These are phyloP conservation scores for Pelagomonas calceolata DNA, from an alignment of 108 stramenopile species.

Conservation along the genomic window DNA sequence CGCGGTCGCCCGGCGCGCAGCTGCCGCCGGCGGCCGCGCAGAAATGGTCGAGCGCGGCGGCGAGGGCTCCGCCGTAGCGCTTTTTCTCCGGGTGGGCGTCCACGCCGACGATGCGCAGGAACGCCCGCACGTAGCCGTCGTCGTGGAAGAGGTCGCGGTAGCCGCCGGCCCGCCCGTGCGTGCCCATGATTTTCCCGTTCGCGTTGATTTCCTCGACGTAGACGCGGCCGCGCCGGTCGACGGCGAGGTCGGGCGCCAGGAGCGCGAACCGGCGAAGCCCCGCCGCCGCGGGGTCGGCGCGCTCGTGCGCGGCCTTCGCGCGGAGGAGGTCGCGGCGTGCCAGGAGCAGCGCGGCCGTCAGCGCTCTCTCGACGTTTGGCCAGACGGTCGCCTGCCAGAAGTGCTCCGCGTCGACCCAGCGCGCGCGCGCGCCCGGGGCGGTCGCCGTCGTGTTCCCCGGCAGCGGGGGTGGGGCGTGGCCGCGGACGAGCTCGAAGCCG, in stretches of 20 bases:
- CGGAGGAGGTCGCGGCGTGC: not conserved
- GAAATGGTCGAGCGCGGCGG: not conserved
- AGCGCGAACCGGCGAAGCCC: not conserved
- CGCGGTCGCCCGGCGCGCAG: too few relatives aligned
- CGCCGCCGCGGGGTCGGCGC: not conserved
- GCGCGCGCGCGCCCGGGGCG: too few relatives aligned
- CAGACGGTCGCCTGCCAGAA: not conserved
- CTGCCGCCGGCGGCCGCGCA: not conserved
- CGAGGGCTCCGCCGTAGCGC: not conserved
- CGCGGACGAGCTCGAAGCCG: too few relatives aligned
- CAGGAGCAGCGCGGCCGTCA: not conserved
- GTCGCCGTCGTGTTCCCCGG: not conserved
- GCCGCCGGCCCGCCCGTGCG: not conserved
- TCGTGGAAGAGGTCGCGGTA: conserved; percentile 5
- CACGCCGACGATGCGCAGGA: conserved; percentile 3
- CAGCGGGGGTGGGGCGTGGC: too few relatives aligned
- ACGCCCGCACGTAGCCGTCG: not conserved
- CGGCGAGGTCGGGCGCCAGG: conserved; percentile 2
- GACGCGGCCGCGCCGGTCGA: not conserved
- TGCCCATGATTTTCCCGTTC: conserved; percentile 10
- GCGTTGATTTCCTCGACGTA: conserved; percentile 10
- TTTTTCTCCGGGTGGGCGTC: not conserved
- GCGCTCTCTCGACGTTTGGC: not conserved
- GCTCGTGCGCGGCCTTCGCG: not conserved
- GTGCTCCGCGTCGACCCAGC: not conserved